These are phyloP conservation scores for Trichosporon sp. DNA, from an alignment of 1,284 basidiomycete genomes.

Conservation along the genomic window DNA sequence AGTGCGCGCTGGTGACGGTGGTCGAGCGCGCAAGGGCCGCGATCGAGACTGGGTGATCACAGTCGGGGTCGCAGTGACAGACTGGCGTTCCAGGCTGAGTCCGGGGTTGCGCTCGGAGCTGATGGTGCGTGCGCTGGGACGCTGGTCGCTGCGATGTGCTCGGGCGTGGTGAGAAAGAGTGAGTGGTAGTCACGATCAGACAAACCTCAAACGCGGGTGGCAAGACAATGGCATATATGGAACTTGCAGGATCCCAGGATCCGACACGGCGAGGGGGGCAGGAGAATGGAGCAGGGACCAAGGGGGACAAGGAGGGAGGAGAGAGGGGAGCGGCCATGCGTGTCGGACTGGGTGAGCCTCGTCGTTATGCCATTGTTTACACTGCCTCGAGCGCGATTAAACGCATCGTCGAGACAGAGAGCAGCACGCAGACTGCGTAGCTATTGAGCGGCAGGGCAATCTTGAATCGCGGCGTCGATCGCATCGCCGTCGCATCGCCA, in stretches of 20 bases:
- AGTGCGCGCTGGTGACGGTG: neutral
- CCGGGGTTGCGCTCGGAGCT: neutral
- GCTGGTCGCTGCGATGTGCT: neutral
- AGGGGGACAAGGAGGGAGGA: neutral
- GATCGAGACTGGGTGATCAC: neutral
- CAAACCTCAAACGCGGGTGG: neutral
- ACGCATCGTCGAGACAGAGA: neutral
- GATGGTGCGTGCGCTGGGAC: neutral
- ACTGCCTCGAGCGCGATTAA: neutral
- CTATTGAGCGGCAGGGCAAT: neutral
- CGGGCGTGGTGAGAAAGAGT: neutral
- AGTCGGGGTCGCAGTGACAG: constrained; percentile 6
- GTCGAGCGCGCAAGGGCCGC: neutral
- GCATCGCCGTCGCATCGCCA: constrained; percentile 11
- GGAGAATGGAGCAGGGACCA: neutral
- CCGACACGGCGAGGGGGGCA: constrained; percentile 7
- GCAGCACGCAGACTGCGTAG: neutral
- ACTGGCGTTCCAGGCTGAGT: constrained; percentile 1
- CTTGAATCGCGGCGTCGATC: neutral
- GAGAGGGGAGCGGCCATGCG: neutral
- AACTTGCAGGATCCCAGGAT: neutral
- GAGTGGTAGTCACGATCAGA: neutral
- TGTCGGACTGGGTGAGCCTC: too few species aligned
- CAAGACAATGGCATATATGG: neutral
- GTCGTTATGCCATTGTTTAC: constrained; percentile 2